Evolutionary conservation across 805 yeast species (phyloP).

Genomic region (Maudiozyma barnettii): DNA sequence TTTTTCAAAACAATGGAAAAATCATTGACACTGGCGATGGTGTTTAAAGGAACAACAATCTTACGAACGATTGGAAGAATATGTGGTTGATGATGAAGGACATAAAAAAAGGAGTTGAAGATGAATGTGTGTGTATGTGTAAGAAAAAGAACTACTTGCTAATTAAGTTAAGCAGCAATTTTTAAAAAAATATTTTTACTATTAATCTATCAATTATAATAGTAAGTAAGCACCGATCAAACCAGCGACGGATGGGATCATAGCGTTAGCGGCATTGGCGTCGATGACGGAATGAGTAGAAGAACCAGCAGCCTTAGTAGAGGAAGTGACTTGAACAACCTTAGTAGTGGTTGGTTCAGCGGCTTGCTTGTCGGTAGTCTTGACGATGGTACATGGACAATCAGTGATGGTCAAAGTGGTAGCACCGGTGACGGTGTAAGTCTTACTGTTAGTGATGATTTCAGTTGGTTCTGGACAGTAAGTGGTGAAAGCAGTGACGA

Average conservation of each 20-base stretch:
- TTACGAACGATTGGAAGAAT: too few relatives aligned
- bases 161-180: too few relatives aligned
- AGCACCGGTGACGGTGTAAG: slow-evolving; percentile 67
- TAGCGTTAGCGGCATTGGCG: slow-evolving; percentile 5
- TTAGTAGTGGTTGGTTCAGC: slow-evolving; percentile 2
- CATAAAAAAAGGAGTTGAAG: not conserved
- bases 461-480: slow-evolving; percentile 75
- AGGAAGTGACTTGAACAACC: not conserved
- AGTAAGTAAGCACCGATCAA: slow-evolving; percentile 8
- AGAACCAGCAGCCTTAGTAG: slow-evolving; percentile 3
- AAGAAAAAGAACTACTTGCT: too few relatives aligned
- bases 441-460: slow-evolving; percentile 52
- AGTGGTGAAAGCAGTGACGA: slow-evolving; percentile 66
- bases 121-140: not conserved
- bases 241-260: slow-evolving; percentile 7
- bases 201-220: slow-evolving; percentile 3
- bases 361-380: slow-evolving; percentile 1
- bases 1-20: too few relatives aligned
- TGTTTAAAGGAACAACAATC: too few relatives aligned
- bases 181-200: not conserved
- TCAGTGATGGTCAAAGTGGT: slow-evolving; percentile 80
- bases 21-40: too few relatives aligned
- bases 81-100: not conserved
- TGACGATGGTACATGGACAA: slow-evolving; percentile 65
- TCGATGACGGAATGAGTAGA: slow-evolving; percentile 4